Conservation (phyloP, 495 filamentous ascomycete genomes). For the Aspergillus sparsus region DNA sequence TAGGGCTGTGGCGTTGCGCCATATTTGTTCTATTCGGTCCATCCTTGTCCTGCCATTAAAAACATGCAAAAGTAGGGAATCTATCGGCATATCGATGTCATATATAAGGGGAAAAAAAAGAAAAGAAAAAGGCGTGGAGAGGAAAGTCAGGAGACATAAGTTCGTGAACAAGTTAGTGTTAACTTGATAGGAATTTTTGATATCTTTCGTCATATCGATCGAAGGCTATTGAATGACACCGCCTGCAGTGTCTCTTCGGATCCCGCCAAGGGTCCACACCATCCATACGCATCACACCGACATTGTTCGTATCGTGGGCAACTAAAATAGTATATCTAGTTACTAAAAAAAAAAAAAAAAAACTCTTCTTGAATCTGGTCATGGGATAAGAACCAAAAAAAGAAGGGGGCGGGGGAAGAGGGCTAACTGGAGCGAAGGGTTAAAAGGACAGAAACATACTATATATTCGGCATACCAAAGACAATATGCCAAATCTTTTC, state of each 20-base stretch:
- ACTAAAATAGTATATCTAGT: constrained; percentile 22
- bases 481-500: constrained; percentile 48
- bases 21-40: too few relatives aligned
- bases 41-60: too few relatives aligned
- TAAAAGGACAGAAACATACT: constrained; percentile 33
- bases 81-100: too few relatives aligned
- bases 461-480: constrained; percentile 41
- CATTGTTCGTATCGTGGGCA: constrained; percentile 46
- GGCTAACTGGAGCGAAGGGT: not conserved
- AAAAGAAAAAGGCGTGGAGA: not conserved
- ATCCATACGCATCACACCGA: constrained; percentile 46
- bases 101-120: not conserved
- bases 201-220: too few relatives aligned
- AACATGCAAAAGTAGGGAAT: not conserved
- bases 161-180: constrained; percentile 4
- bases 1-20: too few relatives aligned
- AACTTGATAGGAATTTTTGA: too few relatives aligned
- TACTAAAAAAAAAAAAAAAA: not conserved
- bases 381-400: constrained; percentile 2
- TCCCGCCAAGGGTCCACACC: constrained; percentile 41
- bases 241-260: constrained; percentile 36
- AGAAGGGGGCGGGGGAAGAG: too few relatives aligned
- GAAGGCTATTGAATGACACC: constrained; percentile 18
- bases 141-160: constrained; percentile 11
- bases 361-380: not conserved